phyloP scores from a whole-genome alignment of 2,329 filamentous ascomycete genomes.

The Pseudogymnoascus sp. region DNA sequence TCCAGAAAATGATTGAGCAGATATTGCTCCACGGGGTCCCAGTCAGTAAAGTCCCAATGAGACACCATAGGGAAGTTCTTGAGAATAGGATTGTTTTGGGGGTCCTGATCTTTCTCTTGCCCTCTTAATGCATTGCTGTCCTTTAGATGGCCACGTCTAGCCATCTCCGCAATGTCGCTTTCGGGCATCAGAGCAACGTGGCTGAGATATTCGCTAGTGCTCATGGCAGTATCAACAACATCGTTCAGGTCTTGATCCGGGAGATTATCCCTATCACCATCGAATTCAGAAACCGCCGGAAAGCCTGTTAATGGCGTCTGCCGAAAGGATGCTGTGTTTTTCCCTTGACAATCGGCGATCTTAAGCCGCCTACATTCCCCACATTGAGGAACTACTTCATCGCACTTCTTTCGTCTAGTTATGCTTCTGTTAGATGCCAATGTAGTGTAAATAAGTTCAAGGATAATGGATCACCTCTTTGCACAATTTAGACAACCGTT shows the following conservation, averaged over 20 bases:
- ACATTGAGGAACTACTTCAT: constrained; percentile 7
- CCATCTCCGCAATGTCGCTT: not conserved
- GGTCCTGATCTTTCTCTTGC: not conserved
- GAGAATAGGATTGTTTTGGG: not conserved
- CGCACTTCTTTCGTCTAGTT: constrained; percentile 10
- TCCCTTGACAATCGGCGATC: not conserved
- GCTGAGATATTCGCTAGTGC: not conserved
- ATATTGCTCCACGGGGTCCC: constrained; percentile 5
- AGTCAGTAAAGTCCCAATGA: not conserved
- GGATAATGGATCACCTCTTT: not conserved
- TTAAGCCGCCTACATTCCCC: constrained; percentile 8
- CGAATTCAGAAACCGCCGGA: not conserved
- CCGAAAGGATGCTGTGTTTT: not conserved
- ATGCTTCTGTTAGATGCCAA: not conserved
- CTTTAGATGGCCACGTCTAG: constrained; percentile 2
- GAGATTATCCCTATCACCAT: not conserved
- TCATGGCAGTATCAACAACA: not conserved
- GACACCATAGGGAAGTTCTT: constrained; percentile 1
- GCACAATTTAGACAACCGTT: constrained; percentile 8
- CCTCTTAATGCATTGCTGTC: constrained; percentile 1
- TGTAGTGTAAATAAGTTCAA: not conserved
- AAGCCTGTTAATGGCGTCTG: not conserved
- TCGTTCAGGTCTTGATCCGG: not conserved
- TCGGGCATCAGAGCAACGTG: constrained; percentile 7
- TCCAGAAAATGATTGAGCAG: constrained; percentile 11